Evolutionary conservation across 2,329 filamentous ascomycete species (phyloP), one percentile per base, ranked within the genome.

Genomic region (Aspergillus thermomutatus): DNA sequence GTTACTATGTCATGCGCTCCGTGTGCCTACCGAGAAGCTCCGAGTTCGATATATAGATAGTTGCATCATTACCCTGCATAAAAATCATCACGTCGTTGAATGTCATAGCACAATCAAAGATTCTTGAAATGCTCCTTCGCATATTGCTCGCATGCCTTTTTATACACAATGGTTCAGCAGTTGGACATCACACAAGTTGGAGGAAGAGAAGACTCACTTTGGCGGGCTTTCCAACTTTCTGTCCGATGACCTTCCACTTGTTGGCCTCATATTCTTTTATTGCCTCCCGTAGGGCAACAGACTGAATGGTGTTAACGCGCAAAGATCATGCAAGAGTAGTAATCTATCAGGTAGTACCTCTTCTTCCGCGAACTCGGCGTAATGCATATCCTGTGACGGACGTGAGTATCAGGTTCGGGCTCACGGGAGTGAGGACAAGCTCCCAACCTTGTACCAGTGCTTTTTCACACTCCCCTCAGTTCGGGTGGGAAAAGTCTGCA

Each of bases 391-490:
- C 90, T 94, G 68, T 59, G 73, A 58, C 74, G 69, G 49, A 53
- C 58, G 47, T 63, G 37, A 64, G 51, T 47, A 53, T 47, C 21
- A 26, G 28, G 10, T 54, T 43, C 19, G 43, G 21, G 45, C 25
- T 45, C 19, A 50, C 34, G 50, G 55, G 49, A 41, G 17, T 49
- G 45, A 47, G 28, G 43, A n/a, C 21, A 53, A 49, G 25, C 45
- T 56, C 62, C 77, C 55, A 79, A 91, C 91, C 83, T 97, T 97
- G 77, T 99, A 97, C 93, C 94, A 99, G 75, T 99, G 94, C 78
- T 97, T 99, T 82, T 97, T 99, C 23, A 99, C 94, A 69, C 92
- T 97, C 7, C 94, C 94, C 77, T 99, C 94, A 45, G 94, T 99
- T 68, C 94, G 84, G 25, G 86, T 87, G 10, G 94, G 93, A 72